Evolutionary conservation across 1,139 yeast genomes (phyloP).

Genomic region (Pneumocystis jirovecii): DNA sequence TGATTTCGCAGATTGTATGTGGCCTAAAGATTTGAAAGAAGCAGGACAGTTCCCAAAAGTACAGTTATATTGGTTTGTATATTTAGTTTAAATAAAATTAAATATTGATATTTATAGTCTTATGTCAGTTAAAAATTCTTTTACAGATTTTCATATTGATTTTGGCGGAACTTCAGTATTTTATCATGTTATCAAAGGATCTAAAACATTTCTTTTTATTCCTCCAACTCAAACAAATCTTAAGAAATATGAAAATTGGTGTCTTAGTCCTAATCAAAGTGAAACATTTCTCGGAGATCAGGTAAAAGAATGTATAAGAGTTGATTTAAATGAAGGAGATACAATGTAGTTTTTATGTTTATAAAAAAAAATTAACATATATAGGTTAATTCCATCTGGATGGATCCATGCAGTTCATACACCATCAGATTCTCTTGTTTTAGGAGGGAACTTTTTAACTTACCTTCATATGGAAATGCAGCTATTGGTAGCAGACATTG

Average conservation of each 20-base stretch:
- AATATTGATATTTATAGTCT: slow-evolving; percentile 30
- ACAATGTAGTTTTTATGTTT: slow-evolving; percentile 28
- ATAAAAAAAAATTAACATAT: not conserved
- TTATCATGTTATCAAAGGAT: slow-evolving; percentile 62
- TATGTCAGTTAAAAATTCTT: slow-evolving; percentile 71
- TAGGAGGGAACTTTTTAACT: slow-evolving; percentile 79
- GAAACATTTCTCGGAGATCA: slow-evolving; percentile 53
- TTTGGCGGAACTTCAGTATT: slow-evolving; percentile 89
- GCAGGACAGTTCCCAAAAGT: slow-evolving; percentile 41
- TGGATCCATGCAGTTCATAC: slow-evolving; percentile 90
- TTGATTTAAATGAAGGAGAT: slow-evolving; percentile 55
- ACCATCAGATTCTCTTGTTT: slow-evolving; percentile 61
- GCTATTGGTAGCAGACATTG: slow-evolving; percentile 45
- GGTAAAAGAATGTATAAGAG: slow-evolving; percentile 37
- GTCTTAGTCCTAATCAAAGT: slow-evolving; percentile 48
- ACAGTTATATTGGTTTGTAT: slow-evolving; percentile 37
- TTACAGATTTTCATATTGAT: slow-evolving; percentile 81
- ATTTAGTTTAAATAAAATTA: not conserved
- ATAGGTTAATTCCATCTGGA: slow-evolving; percentile 60
- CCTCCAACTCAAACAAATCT: slow-evolving; percentile 62
- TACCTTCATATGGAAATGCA: slow-evolving; percentile 48
- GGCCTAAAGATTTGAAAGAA: slow-evolving; percentile 30
- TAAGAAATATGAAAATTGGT: slow-evolving; percentile 54
- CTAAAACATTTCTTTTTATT: slow-evolving; percentile 56
- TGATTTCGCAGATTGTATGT: slow-evolving; percentile 57